Conservation (phyloP, 2,329 filamentous ascomycete genomes). For the Colletotrichum camelliae region DNA sequence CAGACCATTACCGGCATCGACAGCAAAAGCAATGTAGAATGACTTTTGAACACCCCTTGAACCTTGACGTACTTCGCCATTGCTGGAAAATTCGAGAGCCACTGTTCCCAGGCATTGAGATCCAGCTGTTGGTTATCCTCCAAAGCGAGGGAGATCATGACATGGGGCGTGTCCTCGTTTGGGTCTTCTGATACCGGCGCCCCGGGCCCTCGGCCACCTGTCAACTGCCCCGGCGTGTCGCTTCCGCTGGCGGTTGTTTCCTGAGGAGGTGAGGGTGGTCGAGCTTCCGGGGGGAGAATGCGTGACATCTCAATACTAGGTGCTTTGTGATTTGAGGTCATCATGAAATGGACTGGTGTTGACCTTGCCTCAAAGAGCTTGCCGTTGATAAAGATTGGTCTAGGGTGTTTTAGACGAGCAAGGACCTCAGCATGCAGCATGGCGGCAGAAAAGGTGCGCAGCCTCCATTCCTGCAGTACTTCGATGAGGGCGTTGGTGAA, state of each 20-base stretch:
- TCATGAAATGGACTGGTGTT: constrained; percentile 68
- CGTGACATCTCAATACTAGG: constrained; percentile 62
- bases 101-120: constrained; percentile 64
- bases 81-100: constrained; percentile 60
- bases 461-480: constrained; percentile 62
- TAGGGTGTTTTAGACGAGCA: constrained; percentile 64
- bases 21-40: constrained; percentile 62
- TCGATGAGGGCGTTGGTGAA: constrained; percentile 66
- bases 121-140: constrained; percentile 63
- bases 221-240: not conserved
- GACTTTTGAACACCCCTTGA: constrained; percentile 66
- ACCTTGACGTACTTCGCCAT: constrained; percentile 66
- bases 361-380: constrained; percentile 63
- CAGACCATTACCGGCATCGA: constrained; percentile 66
- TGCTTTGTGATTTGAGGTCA: constrained; percentile 64
- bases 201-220: constrained; percentile 7
- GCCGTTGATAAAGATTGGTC: constrained; percentile 62
- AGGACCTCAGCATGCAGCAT: constrained; percentile 67
- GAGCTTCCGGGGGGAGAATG: constrained; percentile 35
- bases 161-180: constrained; percentile 61
- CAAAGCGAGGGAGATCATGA: constrained; percentile 65
- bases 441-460: constrained; percentile 60
- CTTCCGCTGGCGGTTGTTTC: constrained; percentile 20
- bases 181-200: constrained; percentile 41
- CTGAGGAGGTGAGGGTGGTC: constrained; percentile 42